These are phyloP conservation scores for Antrodiella citrinella DNA, from an alignment of 768 basidiomycete genomes.

Conservation along the genomic window DNA sequence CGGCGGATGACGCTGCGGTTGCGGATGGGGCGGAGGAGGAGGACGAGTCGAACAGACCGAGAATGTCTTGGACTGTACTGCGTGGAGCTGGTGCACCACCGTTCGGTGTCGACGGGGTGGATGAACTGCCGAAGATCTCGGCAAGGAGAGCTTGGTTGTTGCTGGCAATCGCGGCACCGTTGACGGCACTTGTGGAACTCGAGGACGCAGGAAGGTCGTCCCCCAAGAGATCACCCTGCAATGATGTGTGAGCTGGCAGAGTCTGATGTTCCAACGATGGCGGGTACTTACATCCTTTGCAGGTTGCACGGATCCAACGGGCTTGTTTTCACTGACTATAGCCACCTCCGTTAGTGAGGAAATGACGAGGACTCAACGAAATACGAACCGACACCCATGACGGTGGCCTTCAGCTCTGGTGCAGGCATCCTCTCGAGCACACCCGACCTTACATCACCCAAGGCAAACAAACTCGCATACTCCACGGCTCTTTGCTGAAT, in stretches of 20 bases:
- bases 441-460: slow-evolving; percentile 70
- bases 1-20: slow-evolving; percentile 16
- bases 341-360: too few relatives aligned
- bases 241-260: too few relatives aligned
- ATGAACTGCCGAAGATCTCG: slow-evolving; percentile 77
- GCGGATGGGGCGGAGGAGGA: slow-evolving; percentile 18
- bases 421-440: slow-evolving; percentile 99
- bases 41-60: slow-evolving; percentile 61
- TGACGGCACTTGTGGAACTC: slow-evolving; percentile 31
- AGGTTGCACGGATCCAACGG: slow-evolving; percentile 83
- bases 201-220: slow-evolving; percentile 48
- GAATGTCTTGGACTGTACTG: slow-evolving; percentile 79
- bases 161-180: slow-evolving; percentile 37
- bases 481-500: slow-evolving; percentile 95
- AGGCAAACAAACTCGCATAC: slow-evolving; percentile 76
- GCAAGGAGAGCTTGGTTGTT: slow-evolving; percentile 83
- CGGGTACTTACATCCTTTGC: slow-evolving; percentile 58
- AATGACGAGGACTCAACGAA: not conserved
- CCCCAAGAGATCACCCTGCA: slow-evolving; percentile 68
- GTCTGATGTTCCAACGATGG: too few relatives aligned
- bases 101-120: slow-evolving; percentile 25
- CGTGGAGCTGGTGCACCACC: slow-evolving; percentile 30
- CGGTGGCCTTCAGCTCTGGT: slow-evolving; percentile 94
- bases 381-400: slow-evolving; percentile 79
- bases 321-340: slow-evolving; percentile 90